phyloP scores from a whole-genome alignment of 352 stramenopile species.

The Phytopythium mirpurense region DNA sequence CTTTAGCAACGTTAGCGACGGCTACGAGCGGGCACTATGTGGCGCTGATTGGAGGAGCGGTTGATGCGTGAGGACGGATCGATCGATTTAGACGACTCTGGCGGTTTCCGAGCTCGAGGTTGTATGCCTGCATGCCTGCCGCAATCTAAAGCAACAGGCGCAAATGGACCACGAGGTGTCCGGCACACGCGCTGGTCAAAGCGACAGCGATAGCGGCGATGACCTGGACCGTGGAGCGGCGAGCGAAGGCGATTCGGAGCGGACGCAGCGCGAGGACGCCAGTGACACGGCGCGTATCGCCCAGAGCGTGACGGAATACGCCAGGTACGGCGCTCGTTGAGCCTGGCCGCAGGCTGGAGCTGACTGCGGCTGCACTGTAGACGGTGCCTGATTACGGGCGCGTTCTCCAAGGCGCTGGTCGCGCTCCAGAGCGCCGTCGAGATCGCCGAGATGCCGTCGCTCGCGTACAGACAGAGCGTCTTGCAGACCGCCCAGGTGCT shows the following conservation, averaged over 20 bases:
- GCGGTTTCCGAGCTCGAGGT: too few relatives aligned
- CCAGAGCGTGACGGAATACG: slow-evolving; percentile 15
- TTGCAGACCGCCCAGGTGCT: slow-evolving; percentile 43
- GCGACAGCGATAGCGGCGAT: neutral
- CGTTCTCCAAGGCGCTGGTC: slow-evolving; percentile 32
- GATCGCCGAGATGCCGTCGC: slow-evolving; percentile 20
- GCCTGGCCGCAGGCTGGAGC: too few relatives aligned
- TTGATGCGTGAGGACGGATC: neutral
- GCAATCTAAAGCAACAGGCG: too few relatives aligned
- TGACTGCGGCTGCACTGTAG: slow-evolving; percentile 11
- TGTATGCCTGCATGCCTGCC: too few relatives aligned
- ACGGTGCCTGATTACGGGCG: slow-evolving; percentile 33
- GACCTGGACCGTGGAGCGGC: neutral
- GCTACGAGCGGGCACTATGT: too few relatives aligned
- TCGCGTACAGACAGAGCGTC: slow-evolving; percentile 23
- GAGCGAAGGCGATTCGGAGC: neutral
- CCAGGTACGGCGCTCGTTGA: slow-evolving; percentile 12
- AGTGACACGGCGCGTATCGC: slow-evolving; percentile 15
- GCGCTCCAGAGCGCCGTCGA: slow-evolving; percentile 40
- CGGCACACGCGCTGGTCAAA: neutral
- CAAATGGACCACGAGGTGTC: neutral
- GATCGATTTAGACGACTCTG: neutral
- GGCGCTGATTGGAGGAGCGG: neutral
- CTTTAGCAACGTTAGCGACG: too few relatives aligned
- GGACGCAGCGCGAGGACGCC: neutral